Evolutionary conservation across 2,329 filamentous ascomycete species (phyloP), one percentile per base, ranked within the genome.

Genomic region (Cadophora gregata): DNA sequence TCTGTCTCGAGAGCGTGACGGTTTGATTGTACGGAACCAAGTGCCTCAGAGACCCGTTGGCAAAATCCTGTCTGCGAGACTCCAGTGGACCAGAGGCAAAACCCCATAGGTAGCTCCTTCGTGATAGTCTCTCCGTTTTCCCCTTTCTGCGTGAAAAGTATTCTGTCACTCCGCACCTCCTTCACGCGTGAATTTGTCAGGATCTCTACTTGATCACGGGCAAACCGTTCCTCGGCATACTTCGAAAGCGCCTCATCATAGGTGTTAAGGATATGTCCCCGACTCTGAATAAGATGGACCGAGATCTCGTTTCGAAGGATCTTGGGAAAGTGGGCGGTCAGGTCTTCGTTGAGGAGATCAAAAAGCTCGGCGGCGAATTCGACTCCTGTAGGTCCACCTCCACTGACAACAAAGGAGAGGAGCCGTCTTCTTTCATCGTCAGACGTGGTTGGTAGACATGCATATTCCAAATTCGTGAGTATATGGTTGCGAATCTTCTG

Each of bases 21-120:
- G 80, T 99, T 99, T 70, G 88, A 93, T 78, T 99, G 96, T 16
- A 82, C 80, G 4, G 90, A 83, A 21, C 87, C 88, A 2, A 99
- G 87, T 74, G 93, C 92, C n/a, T 86, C 82, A 2, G 94, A 90
- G 31, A 99, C 81, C 21, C 82, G 90, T 79, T 93, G 87, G 77
- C 88, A 91, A 71, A 99, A 89, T 29, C 91, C 86, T 4, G 93
- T 92, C 77, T 97, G 96, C 0, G 94, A 84, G 50, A 99, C 95
- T 68, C 96, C 96, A 0, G 96, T 99, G 0, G 96, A 98, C 96
- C 96, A 99, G 16, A 99, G 84, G 74, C 96, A 98, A 81, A 99
- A 97, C 31, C 93, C 96, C 83, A 93, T 94, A 0, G 96, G 95
- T 0, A 99, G 87, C 75, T 99, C 96, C 78, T 99, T 99, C 27